Evolutionary conservation across 495 filamentous ascomycete genomes (phyloP).

Genomic region (Hyaloscypha variabilis): DNA sequence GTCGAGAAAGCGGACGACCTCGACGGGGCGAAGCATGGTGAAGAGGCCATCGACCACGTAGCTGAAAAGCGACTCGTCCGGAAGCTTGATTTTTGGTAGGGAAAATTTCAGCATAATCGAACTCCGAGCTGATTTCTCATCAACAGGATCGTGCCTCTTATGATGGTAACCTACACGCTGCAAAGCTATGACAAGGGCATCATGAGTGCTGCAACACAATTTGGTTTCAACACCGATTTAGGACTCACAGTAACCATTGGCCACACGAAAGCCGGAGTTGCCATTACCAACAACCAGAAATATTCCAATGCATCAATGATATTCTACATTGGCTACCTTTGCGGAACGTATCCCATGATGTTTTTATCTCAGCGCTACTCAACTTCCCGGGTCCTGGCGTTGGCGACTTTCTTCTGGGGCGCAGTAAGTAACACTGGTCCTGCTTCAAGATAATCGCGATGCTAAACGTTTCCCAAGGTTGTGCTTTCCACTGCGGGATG

Average conservation of each 20-base stretch:
- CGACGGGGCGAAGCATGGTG: slow-evolving; percentile 45
- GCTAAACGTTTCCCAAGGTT: slow-evolving; percentile 17
- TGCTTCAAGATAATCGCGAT: slow-evolving; percentile 40
- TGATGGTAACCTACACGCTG: slow-evolving; percentile 55
- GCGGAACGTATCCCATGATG: slow-evolving; percentile 51
- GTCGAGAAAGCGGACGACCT: slow-evolving; percentile 49
- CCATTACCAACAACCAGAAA: slow-evolving; percentile 48
- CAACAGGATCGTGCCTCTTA: slow-evolving; percentile 43
- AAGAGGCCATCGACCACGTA: slow-evolving; percentile 40
- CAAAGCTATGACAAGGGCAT: slow-evolving; percentile 62
- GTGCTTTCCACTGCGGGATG: slow-evolving; percentile 38
- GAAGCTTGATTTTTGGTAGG: slow-evolving; percentile 49
- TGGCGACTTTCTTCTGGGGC: slow-evolving; percentile 35
- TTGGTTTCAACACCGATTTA: slow-evolving; percentile 74
- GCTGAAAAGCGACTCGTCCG: slow-evolving; percentile 42
- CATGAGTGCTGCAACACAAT: slow-evolving; percentile 61
- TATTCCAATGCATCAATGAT: slow-evolving; percentile 50
- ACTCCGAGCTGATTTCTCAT: too few species aligned
- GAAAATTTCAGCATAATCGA: too few species aligned
- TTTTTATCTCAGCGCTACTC: slow-evolving; percentile 44
- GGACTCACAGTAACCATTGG: slow-evolving; percentile 52
- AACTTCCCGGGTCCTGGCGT: slow-evolving; percentile 45
- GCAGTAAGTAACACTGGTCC: slow-evolving; percentile 22
- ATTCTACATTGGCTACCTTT: slow-evolving; percentile 36
- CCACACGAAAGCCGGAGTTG: slow-evolving; percentile 44